phyloP scores from a whole-genome alignment of 2,329 filamentous ascomycete species.

The Penicillium sp. region DNA sequence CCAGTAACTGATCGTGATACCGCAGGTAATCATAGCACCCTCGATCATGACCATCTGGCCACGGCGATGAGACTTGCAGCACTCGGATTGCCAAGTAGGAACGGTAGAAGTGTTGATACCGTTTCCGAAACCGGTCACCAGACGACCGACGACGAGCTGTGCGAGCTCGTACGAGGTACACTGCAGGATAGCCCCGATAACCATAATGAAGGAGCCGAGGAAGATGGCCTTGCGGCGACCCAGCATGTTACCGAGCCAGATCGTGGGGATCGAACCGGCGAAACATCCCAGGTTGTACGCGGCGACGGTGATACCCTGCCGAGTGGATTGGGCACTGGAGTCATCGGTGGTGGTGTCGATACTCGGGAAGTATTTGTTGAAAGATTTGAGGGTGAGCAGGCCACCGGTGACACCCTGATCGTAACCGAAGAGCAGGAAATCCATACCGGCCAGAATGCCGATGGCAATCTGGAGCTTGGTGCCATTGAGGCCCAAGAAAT shows the following conservation, averaged over 20 bases:
- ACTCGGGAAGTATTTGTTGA: conserved; percentile 42
- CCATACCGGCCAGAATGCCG: conserved; percentile 45
- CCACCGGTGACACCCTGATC: conserved; percentile 47
- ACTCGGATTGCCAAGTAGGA: conserved; percentile 51
- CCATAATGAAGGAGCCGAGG: conserved; percentile 45
- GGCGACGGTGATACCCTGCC: conserved; percentile 36
- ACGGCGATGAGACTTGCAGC: conserved; percentile 51
- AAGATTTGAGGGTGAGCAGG: conserved; percentile 43
- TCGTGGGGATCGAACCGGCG: conserved; percentile 47
- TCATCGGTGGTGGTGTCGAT: conserved; percentile 33
- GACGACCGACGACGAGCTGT: conserved; percentile 50
- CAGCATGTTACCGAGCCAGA: conserved; percentile 48
- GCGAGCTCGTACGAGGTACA: conserved; percentile 44
- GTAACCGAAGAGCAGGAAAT: conserved; percentile 42
- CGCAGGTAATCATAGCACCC: conserved; percentile 52
- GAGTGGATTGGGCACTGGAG: conserved; percentile 33
- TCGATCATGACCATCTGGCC: conserved; percentile 56
- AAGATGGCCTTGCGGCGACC: conserved; percentile 51
- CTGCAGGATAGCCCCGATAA: conserved; percentile 48
- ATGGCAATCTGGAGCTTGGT: conserved; percentile 43
- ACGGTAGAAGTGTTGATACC: conserved; percentile 50
- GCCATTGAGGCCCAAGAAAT: conserved; percentile 44
- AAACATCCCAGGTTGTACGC: conserved; percentile 48
- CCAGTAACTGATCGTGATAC: conserved; percentile 53
- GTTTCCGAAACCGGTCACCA: conserved; percentile 52